Base-by-base conservation (phyloP, 495 filamentous ascomycete genomes). In the Penicillium herquei region DNA sequence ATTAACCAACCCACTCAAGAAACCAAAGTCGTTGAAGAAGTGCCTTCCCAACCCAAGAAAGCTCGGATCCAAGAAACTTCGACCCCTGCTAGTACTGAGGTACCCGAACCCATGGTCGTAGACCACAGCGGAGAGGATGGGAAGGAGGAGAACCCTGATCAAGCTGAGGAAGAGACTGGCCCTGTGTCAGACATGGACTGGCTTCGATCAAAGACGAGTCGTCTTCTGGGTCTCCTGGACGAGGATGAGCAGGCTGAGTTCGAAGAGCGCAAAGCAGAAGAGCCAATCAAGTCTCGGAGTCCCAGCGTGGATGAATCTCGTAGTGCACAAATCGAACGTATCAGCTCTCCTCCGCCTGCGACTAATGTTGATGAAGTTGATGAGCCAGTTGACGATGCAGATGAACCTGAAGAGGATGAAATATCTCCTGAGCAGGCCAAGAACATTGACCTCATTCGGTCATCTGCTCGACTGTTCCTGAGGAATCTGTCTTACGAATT, bases 151-250 rank as follows among this genome's bases (percentile, higher is more conserved):
- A 56, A 57, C 14, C 40, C 67, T 33, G 57, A 63, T 33, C 34
- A 54, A 18, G 55, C 52, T 14, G 51, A 53, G 35, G 42, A 56
- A 7, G 53, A 71, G 13, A 51, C 61, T 41, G 62, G 61, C 33
- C 66, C 71, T 16, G 61, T 70, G 34, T 71, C 72, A 10, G 95
- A 98, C 67, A 81, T 83, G 43, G 94, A 99, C 67, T 99, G 94
- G 94, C 78, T 96, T 47, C 86, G 94, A 39, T 95, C 89, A 39
- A 87, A 90, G 59, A 97, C 92, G n/a, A 97, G 86, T 68, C 84
- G 95, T 59, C 72, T 97, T 44, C 78, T 98, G 35, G 95, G 91
- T 65, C 74, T 98, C 17, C 76, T 90, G 17, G 90, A 93, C 64
- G 85, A 89, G 32, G 82, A 85, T 49, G 75, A 81, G 49, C 68